Base-by-base conservation (phyloP, 345 rosid species). In the Citrus medica region DNA sequence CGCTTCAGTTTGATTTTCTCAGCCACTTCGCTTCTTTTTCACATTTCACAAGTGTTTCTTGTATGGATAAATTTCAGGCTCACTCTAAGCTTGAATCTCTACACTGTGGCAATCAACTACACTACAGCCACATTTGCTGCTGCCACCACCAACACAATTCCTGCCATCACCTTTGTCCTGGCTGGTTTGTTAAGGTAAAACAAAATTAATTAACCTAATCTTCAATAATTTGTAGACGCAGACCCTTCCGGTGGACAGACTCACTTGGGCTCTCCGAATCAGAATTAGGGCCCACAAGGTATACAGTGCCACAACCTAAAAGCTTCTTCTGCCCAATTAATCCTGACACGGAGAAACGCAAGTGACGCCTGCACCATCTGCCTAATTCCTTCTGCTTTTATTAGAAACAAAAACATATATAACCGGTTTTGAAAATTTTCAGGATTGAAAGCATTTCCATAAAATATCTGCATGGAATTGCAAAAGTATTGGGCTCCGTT, bases 121-220 rank as follows among this genome's bases (percentile, higher is more conserved):
- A 93, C 93, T 1, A 85, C 97, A 13, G 97, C 98, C 63, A 93
- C 98, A 40, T 90, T 93, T 78, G 98, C 98, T 9, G 91, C 98
- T 69, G 98, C 97, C 60, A 81, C 91, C 60, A 90, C 95, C 71
- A 95, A 93, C 84, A 83, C 87, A 19, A 83, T 93, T 62, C 98
- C 98, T 32, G 92, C 91, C 75, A 88, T 93, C 35, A 92, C 98
- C 38, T 89, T 95, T 73, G 46, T 84, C 67, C 79, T 93, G 82
- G 95, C 98, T 51, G 82, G 80, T 46, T 51, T 88, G 17, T 81
- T 92, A 37, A 40, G 79, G 73, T 77, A 77, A 38, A 5, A 4
- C 28, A 56, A 55, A 55, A 58, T 17, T 7, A 17, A 59, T 59
- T 73, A 66, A 33, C 38, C 24, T 7, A 66, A 33, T 40, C 25